These are phyloP conservation scores for Halophytophthora polymorphica DNA, from an alignment of 352 stramenopile genomes.

Conservation along the genomic window DNA sequence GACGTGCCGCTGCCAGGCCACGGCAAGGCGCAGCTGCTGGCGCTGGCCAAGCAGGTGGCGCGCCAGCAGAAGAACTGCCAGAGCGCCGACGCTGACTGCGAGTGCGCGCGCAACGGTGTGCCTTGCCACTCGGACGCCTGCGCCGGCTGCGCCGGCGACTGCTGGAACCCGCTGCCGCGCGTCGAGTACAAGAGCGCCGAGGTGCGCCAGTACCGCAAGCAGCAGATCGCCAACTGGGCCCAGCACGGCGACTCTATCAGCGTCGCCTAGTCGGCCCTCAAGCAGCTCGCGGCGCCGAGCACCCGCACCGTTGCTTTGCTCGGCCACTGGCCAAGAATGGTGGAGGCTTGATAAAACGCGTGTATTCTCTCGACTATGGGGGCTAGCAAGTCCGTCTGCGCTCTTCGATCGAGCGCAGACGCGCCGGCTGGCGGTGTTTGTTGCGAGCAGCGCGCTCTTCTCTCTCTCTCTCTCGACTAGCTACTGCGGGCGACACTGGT, in stretches of 20 bases:
- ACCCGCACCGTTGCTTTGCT: neutral
- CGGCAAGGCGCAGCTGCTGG: constrained; percentile 67
- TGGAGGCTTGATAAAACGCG: constrained; percentile 24
- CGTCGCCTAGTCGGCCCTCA: too few species aligned
- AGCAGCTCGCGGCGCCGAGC: constrained; percentile 1
- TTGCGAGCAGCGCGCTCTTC: constrained; percentile 17
- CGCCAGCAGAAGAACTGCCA: constrained; percentile 71
- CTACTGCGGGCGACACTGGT: constrained; percentile 25
- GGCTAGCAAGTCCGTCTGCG: constrained; percentile 13
- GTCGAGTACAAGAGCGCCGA: constrained; percentile 75
- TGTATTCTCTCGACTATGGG: constrained; percentile 8
- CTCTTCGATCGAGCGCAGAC: constrained; percentile 22
- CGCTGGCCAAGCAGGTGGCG: constrained; percentile 60
- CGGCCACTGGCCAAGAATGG: constrained; percentile 4
- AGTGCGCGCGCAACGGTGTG: constrained; percentile 73
- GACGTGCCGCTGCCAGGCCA: constrained; percentile 42
- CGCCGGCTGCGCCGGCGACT: constrained; percentile 66
- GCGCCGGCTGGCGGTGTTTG: constrained; percentile 13
- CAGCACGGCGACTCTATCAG: constrained; percentile 25
- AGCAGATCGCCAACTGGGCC: constrained; percentile 63
- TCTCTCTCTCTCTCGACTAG: constrained; percentile 14
- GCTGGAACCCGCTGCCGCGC: constrained; percentile 63
- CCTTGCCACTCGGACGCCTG: constrained; percentile 75
- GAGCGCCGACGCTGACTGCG: constrained; percentile 53
- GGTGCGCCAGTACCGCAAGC: constrained; percentile 69